Evolutionary conservation across 2,329 filamentous ascomycete species (phyloP).

Genomic region (Nemania abortiva): DNA sequence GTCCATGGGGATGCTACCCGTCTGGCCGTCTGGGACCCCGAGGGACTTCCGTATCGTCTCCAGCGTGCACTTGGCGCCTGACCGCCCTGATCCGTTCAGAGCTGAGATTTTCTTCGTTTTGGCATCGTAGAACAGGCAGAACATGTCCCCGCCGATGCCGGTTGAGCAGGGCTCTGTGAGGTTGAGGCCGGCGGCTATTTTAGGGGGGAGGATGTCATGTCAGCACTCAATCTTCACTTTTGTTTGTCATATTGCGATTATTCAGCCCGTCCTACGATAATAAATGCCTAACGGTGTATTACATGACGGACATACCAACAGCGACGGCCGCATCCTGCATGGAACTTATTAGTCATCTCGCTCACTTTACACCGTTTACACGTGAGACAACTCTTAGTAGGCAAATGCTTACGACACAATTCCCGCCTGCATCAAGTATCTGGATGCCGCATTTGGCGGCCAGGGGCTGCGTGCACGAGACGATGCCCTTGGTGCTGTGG

Average conservation of each 20-base stretch:
- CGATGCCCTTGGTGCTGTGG: slow-evolving; percentile 91
- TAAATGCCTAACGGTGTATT: no score
- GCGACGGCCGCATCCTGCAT: slow-evolving; percentile 92
- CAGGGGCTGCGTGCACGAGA: slow-evolving; percentile 89
- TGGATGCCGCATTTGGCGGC: slow-evolving; percentile 89
- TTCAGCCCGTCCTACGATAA: no score
- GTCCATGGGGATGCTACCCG: slow-evolving; percentile 74
- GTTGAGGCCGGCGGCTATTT: slow-evolving; percentile 85
- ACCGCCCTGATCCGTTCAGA: slow-evolving; percentile 93
- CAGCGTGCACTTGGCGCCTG: slow-evolving; percentile 75
- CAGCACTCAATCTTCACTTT: slow-evolving; percentile 9
- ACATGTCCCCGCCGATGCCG: slow-evolving; percentile 97
- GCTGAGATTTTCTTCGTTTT: slow-evolving; percentile 84
- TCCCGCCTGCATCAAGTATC: slow-evolving; percentile 87
- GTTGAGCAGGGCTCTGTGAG: slow-evolving; percentile 93
- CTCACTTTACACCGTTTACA: background rate
- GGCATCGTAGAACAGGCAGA: slow-evolving; percentile 92
- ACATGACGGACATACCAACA: slow-evolving; percentile 69
- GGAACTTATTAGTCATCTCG: background rate
- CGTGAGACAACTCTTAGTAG: background rate
- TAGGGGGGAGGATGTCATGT: background rate
- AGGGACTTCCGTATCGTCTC: slow-evolving; percentile 78
- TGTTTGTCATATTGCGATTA: background rate
- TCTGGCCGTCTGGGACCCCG: slow-evolving; percentile 67
- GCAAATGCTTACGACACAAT: slow-evolving; percentile 84